Evolutionary conservation across 2,329 filamentous ascomycete species (phyloP), one percentile per base, ranked within the genome.

Genomic region (Aurifilum marmelostoma): DNA sequence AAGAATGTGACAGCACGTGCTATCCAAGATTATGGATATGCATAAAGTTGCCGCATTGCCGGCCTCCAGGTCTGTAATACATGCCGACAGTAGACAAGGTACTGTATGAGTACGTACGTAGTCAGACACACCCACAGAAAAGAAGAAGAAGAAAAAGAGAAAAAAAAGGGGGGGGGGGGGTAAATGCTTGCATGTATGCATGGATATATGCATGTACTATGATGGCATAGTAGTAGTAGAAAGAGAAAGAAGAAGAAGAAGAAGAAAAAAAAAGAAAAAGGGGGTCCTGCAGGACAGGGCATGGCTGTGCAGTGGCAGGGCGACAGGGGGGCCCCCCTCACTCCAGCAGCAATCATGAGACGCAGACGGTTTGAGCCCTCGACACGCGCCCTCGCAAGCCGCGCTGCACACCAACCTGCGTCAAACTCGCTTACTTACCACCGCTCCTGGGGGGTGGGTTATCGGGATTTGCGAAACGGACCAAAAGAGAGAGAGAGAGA

Each of bases 291-390:
- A 21, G 16, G 34, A 29, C 29, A 34, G 27, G 56, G 32, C 16
- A 37, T 16, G 29, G 2, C 24, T 11, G 56, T 1, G 29, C 8
- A 7, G 56, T 8, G 7, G 27, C 27, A 59, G 56, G 27, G 11
- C 56, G 56, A 34, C 27, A 34, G 12, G 24, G 21, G 59, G 27
- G n/a, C n/a, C n/a, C n/a, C n/a, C n/a, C n/a, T n/a, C n/a, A n/a
- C n/a, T n/a, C n/a, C n/a, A n/a, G n/a, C 24, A 34, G 47, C 47
- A 2, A 27, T 64, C 39, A 47, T 64, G 66, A 67, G 66, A 67
- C 66, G 47, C 27, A 37, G 29, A 59, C 37, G 32, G 66, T 67
- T 67, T 67, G 66, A 67, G 52, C 60, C 43, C 66, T 59, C 66
- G 34, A 11, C 32, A 50, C 18, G 56, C 56, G 65, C 65, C 63